Evolutionary conservation across 768 basidiomycete species (phyloP).

Genomic region (Gelatoporia subvermispora): DNA sequence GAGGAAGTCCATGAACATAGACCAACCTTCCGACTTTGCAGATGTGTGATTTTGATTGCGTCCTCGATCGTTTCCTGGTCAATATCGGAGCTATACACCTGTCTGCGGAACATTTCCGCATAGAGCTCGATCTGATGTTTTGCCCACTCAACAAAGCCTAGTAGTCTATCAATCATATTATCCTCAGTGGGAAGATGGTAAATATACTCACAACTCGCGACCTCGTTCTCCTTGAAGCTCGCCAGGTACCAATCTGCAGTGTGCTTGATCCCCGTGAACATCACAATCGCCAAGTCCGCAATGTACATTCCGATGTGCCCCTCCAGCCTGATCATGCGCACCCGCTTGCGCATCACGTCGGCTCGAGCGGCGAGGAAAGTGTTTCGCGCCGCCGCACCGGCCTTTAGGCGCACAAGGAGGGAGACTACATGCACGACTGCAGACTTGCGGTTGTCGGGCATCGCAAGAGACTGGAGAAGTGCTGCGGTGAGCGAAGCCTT

Average conservation of each 20-base stretch:
- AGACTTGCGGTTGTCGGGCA: constrained; percentile 73
- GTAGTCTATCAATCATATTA: background rate
- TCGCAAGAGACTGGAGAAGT: constrained; percentile 68
- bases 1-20: background rate
- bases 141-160: constrained; percentile 95
- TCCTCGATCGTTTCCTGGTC: constrained; percentile 70
- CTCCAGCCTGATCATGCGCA: constrained; percentile 87
- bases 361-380: constrained; percentile 80
- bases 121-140: constrained; percentile 80
- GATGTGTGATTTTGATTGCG: constrained; percentile 68
- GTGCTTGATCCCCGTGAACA: constrained; percentile 93
- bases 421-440: constrained; percentile 66
- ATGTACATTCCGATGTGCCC: constrained; percentile 85
- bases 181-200: background rate
- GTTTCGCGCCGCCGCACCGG: constrained; percentile 71
- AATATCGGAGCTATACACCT: constrained; percentile 84
- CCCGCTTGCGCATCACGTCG: constrained; percentile 66
- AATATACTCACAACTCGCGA: constrained; percentile 72
- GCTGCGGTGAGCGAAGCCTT: constrained; percentile 65
- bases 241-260: constrained; percentile 97
- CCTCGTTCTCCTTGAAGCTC: constrained; percentile 93
- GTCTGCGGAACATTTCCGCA: constrained; percentile 80
- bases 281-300: constrained; percentile 80
- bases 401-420: constrained; percentile 69
- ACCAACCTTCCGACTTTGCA: constrained; percentile 79